phyloP scores from a whole-genome alignment of 306 rosid genomes.

The Pterocarpus santalinus region DNA sequence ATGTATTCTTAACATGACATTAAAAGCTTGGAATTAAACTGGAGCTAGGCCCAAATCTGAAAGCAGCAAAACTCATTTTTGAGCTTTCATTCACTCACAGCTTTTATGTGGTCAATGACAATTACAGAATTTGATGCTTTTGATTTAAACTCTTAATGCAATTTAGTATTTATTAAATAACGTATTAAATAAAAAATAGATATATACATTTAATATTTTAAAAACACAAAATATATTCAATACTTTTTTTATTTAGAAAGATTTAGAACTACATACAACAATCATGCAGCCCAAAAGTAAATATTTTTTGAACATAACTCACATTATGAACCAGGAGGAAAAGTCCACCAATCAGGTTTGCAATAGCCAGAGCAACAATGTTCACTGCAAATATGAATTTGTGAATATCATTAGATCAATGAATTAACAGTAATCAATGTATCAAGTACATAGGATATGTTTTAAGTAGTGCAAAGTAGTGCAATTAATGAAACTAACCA shows the following conservation, averaged over 20 bases:
- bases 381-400: constrained; percentile 59
- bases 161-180: too few relatives aligned
- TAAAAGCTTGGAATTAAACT: background rate
- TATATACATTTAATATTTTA: too few relatives aligned
- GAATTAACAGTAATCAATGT: background rate
- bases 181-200: too few relatives aligned
- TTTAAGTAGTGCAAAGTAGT: too few relatives aligned
- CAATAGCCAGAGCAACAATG: constrained; percentile 69
- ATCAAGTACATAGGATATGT: too few relatives aligned
- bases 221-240: too few relatives aligned
- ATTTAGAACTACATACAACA: too few relatives aligned
- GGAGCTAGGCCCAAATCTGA: background rate
- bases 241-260: too few relatives aligned
- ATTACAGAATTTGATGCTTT: background rate
- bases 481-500: too few relatives aligned
- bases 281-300: background rate
- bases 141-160: too few relatives aligned
- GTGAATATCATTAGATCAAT: background rate
- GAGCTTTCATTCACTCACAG: background rate
- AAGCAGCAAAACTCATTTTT: background rate
- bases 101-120: background rate
- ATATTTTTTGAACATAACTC: constrained; percentile 46
- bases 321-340: constrained; percentile 68
- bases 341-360: constrained; percentile 82
- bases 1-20: too few relatives aligned